These are phyloP conservation scores for Apophysomyces variabilis DNA, from an alignment of 371 early-diverging fungal genomes.

Conservation along the genomic window DNA sequence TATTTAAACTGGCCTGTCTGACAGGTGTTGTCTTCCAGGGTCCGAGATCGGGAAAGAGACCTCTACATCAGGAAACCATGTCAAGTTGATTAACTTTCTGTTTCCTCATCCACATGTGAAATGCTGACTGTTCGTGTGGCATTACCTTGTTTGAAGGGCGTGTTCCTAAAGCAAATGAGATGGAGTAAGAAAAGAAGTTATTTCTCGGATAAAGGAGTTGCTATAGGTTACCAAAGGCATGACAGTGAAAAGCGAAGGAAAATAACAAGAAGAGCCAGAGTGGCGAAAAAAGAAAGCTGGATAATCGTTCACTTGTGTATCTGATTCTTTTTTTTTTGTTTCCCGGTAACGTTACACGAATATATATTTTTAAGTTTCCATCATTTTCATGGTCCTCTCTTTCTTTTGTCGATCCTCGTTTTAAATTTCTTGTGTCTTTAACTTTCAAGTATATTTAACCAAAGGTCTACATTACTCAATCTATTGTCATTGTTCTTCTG, in stretches of 20 bases:
- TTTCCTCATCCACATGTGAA: neutral
- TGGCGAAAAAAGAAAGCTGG: neutral
- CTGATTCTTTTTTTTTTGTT: neutral
- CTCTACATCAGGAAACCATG: conserved; percentile 32
- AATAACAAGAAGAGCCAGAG: neutral
- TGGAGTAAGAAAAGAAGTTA: neutral
- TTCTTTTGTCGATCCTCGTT: neutral
- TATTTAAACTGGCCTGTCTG: conserved; percentile 43
- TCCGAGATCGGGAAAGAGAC: conserved; percentile 75
- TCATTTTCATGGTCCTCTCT: conserved; percentile 1
- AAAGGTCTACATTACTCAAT: no score
- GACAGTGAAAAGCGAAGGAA: neutral
- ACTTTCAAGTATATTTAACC: no score
- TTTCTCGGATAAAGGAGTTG: neutral
- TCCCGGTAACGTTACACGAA: conserved; percentile 4
- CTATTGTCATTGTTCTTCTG: no score
- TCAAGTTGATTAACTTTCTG: conserved; percentile 22
- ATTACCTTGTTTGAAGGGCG: conserved; percentile 75
- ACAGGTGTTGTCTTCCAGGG: conserved; percentile 79
- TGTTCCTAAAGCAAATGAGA: conserved; percentile 64
- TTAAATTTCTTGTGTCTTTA: neutral
- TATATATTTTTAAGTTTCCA: conserved; percentile 3
- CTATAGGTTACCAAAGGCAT: neutral
- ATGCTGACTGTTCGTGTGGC: neutral
- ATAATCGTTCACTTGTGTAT: neutral